Conservation (phyloP, 129 eudicot genomes). For the Gnaphalium uliginosum region DNA sequence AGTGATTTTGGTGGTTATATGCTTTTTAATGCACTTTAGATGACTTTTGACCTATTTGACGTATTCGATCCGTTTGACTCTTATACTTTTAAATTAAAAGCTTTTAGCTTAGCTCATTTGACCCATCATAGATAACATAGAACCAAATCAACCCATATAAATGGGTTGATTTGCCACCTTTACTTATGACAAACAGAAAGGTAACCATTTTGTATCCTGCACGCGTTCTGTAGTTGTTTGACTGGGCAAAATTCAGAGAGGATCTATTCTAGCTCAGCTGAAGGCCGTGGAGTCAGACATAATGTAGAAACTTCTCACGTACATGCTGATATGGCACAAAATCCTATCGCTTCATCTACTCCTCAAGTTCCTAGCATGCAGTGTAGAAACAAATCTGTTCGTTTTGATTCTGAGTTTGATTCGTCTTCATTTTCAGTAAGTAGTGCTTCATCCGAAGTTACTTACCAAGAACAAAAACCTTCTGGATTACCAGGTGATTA, state of each 20-base stretch:
- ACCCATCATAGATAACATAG: neutral
- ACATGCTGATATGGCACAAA: slow-evolving; percentile 21
- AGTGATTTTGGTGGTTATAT: neutral
- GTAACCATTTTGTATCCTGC: slow-evolving; percentile 10
- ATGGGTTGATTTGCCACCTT: neutral
- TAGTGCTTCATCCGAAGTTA: slow-evolving; percentile 41
- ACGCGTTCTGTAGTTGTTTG: slow-evolving; percentile 42
- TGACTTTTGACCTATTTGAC: neutral
- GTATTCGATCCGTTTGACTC: neutral
- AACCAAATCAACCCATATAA: neutral
- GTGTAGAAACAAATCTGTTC: slow-evolving; percentile 51
- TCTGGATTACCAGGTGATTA: slow-evolving; percentile 31
- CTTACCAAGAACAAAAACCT: slow-evolving; percentile 36
- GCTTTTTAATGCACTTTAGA: neutral
- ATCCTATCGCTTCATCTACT: slow-evolving; percentile 24
- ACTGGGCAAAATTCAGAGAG: slow-evolving; percentile 36
- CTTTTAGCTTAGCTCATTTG: neutral
- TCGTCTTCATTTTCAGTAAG: slow-evolving; percentile 45
- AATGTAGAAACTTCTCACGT: neutral
- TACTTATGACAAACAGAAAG: slow-evolving; percentile 16
- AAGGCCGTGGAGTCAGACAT: slow-evolving; percentile 23
- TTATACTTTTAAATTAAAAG: neutral
- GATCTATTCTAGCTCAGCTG: slow-evolving; percentile 33
- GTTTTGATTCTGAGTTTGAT: slow-evolving; percentile 45
- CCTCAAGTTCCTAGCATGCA: slow-evolving; percentile 21